Conservation (phyloP, 169 alveolate genomes). For the Eimeria maxima region DNA sequence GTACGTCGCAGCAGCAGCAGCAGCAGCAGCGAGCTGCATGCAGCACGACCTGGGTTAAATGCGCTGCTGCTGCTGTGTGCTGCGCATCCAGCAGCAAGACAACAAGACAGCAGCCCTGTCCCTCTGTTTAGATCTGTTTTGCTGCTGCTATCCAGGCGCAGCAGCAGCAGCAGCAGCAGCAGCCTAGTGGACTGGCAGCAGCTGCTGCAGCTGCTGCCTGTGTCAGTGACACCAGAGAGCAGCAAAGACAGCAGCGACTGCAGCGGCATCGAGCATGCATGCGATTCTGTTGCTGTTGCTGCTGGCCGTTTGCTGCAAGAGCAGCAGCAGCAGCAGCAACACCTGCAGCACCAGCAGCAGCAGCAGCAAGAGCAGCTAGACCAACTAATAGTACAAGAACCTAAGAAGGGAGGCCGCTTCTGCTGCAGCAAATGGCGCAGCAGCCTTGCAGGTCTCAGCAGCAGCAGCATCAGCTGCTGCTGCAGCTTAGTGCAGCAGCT, state of each 20-base stretch:
- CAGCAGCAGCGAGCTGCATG: slow-evolving; percentile 53
- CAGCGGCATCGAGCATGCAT: slow-evolving; percentile 21
- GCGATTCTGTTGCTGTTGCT: slow-evolving; percentile 50
- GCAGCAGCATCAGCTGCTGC: slow-evolving; percentile 62
- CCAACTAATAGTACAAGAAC: background rate
- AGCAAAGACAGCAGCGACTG: background rate
- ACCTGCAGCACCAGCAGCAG: background rate
- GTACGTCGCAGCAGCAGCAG: slow-evolving; percentile 39
- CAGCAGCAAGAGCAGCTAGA: background rate
- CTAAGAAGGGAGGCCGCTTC: slow-evolving; percentile 1
- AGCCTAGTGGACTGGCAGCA: slow-evolving; percentile 53
- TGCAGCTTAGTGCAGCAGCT: slow-evolving; percentile 32
- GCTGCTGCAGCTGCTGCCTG: slow-evolving; percentile 77
- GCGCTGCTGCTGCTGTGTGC: slow-evolving; percentile 76
- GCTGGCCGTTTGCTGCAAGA: slow-evolving; percentile 31
- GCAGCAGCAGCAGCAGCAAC: slow-evolving; percentile 63
- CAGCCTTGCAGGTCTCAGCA: slow-evolving; percentile 9
- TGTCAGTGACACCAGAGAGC: background rate
- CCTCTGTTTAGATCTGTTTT: slow-evolving; percentile 6
- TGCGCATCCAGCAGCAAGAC: slow-evolving; percentile 59
- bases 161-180: slow-evolving; percentile 65
- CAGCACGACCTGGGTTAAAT: slow-evolving; percentile 50
- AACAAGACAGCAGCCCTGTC: background rate
- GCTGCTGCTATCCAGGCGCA: slow-evolving; percentile 47
- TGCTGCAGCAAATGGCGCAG: slow-evolving; percentile 22